Base-by-base conservation (phyloP, 495 filamentous ascomycete genomes). In the Aspergillus olivimuriae region DNA sequence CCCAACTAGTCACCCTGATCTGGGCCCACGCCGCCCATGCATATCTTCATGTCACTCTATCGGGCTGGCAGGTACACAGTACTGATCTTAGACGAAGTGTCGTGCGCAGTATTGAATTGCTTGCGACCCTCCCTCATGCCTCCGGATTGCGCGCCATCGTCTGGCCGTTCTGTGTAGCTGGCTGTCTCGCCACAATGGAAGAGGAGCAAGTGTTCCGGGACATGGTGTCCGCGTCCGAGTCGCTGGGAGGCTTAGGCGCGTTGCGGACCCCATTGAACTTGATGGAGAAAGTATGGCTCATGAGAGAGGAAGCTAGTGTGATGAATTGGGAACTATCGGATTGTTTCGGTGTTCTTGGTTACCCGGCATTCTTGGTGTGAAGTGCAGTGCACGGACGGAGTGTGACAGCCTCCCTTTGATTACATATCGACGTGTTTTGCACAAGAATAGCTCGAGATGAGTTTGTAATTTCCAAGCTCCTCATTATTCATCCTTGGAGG, bases 151-250 rank as follows among this genome's bases (percentile, higher is more conserved):
- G 39, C n/a, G 23, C 39, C 7, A 15, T 31, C 9, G 39, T 30
- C 2, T 41, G 39, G 39, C 39, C 39, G 26, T 18, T 41, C 12
- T 41, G 39, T 18, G 22, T 41, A 4, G 39, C 39, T 3, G 39
- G 39, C 20, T 41, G 39, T 30, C 24, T 41, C 2, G 39, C 39
- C n/a, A 30, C 16, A 2, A 26, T 30, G 24, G 39, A 41, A 4
- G 23, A 41, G 24, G 39, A 41, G 39, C 17, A 24, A 3, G 12
- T 17, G 24, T 41, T 41, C 26, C 23, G 39, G 1, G 39, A 16
- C 12, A 31, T 41, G 3, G 12, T 31, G n/a, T 18, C 4, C 6
- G 26, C 39, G 18, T 30, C 31, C 14, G 39, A 26, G 8, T 30
- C 39, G 15, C 23, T 41, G 16, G 26, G 39, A 8, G 31, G 12